phyloP scores from a whole-genome alignment of 2,329 filamentous ascomycete species.

The Penicillium sp. region DNA sequence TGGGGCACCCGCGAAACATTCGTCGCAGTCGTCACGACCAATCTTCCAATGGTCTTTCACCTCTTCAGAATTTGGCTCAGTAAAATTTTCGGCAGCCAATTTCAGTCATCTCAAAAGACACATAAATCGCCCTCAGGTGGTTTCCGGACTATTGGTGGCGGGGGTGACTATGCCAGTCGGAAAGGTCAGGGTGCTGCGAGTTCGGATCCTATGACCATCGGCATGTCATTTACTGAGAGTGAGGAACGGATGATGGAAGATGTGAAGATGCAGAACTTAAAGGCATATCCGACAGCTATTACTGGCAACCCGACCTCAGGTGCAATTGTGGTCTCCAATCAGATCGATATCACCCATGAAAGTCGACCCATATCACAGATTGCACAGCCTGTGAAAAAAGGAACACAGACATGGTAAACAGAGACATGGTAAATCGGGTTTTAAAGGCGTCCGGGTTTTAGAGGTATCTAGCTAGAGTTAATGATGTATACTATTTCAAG shows the following conservation, averaged over 20 bases:
- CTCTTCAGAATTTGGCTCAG: conserved; percentile 43
- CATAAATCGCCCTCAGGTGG: conserved; percentile 31
- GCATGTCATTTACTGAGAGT: conserved; percentile 44
- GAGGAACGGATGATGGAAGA: conserved; percentile 48
- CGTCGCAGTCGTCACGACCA: conserved; percentile 39
- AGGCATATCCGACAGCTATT: conserved; percentile 18
- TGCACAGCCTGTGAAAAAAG: not conserved
- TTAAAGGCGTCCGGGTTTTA: not conserved
- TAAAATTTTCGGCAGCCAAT: conserved; percentile 38
- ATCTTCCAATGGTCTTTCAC: conserved; percentile 42
- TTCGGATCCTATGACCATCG: conserved; percentile 36
- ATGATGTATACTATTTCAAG: too few species aligned
- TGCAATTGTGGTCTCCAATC: conserved; percentile 45
- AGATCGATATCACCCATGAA: conserved; percentile 39
- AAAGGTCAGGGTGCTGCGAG: conserved; percentile 34
- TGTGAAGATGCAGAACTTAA: conserved; percentile 43
- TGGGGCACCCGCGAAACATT: conserved; percentile 44
- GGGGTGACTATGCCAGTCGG: conserved; percentile 24
- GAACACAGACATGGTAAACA: not conserved
- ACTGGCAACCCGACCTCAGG: conserved; percentile 14
- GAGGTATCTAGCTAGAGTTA: not conserved
- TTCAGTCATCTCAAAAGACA: conserved; percentile 40
- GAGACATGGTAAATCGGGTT: not conserved
- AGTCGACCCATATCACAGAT: not conserved
- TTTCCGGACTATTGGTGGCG: conserved; percentile 22